Base-by-base conservation (phyloP, 2,329 filamentous ascomycete species). In the Sarocladiaceae sp. region DNA sequence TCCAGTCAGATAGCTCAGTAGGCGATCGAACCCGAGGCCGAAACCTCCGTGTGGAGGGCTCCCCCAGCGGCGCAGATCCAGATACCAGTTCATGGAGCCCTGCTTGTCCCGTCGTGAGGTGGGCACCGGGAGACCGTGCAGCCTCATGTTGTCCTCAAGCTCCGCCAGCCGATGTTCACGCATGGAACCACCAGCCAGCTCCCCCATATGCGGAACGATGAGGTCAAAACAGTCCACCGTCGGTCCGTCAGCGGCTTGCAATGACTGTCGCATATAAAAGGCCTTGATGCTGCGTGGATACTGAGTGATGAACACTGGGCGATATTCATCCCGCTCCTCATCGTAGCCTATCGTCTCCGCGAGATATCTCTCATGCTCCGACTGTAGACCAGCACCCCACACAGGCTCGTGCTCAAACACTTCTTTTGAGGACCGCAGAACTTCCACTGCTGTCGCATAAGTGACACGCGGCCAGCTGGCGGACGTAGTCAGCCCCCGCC, bases 171-270 rank as follows among this genome's bases (percentile, higher is more conserved):
- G 79, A 64, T 95, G 81, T 65, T 95, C 89, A 65, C 90, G 88
- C 71, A 95, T 80, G 3, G 88, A 95, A 27, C 90, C 90, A 20
- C 90, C 90, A 2, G 85, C 87, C 40, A 95, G 77, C 65, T 96
- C 90, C 59, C 87, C 89, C 46, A 91, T 74, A 47, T 89, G 85
- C 13, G 88, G 88, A 13, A 95, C 81, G 13, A 96, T 72, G 39
- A 96, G 76, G 62, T 96, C 90, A 60, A 96, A 96, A 66, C 88
- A 95, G 48, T 89, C 87, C 11, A 88, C 88, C 7, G 88, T 94
- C 37, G 59, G 53, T 35, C 63, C 60, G 35, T 59, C 51, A 4
- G 51, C 20, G 7, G 56, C 52, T 1, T 56, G 48, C 18, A 53
- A 50, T 11, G 61, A 66, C 44, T 65, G 64, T 33, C 63, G 67